These are phyloP conservation scores for Ustilago shanxiensis DNA, from an alignment of 1,284 basidiomycete species.

Conservation along the genomic window DNA sequence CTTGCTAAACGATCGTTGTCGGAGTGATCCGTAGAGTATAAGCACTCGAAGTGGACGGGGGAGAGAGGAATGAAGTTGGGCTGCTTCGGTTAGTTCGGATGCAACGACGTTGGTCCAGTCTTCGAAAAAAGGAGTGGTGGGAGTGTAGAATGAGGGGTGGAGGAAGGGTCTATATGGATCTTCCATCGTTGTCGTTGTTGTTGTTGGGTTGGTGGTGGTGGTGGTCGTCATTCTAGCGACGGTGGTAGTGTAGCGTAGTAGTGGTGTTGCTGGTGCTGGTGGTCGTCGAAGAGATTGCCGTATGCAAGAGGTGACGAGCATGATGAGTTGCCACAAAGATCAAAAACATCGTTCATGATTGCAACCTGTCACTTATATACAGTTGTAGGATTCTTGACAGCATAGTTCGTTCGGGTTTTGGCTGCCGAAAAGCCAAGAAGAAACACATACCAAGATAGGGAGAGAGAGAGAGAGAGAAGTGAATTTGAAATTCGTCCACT, in stretches of 20 bases:
- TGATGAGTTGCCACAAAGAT: too few relatives aligned
- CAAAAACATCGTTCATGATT: too few relatives aligned
- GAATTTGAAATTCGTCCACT: neutral
- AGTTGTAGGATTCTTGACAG: too few relatives aligned
- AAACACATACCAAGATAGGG: neutral
- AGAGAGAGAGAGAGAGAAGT: neutral
- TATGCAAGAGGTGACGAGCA: too few relatives aligned
- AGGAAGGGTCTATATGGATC: constrained; percentile 8
- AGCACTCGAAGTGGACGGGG: constrained; percentile 7
- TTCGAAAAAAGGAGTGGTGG: neutral
- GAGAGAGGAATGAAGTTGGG: constrained; percentile 3
- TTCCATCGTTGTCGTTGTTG: neutral
- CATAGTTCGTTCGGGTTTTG: too few relatives aligned
- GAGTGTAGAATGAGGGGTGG: constrained; percentile 2
- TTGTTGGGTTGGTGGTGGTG: neutral
- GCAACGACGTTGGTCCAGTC: constrained; percentile 7
- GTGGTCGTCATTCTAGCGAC: neutral
- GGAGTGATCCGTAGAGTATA: constrained; percentile 14
- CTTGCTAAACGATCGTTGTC: constrained; percentile 67
- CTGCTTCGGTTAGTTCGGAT: neutral
- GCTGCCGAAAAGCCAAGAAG: neutral
- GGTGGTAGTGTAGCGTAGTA: neutral
- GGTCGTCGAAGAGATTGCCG: too few relatives aligned
- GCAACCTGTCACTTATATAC: too few relatives aligned
- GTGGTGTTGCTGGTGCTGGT: too few relatives aligned